These are phyloP conservation scores for Xylaria intraflava DNA, from an alignment of 495 filamentous ascomycete genomes.

Conservation along the genomic window DNA sequence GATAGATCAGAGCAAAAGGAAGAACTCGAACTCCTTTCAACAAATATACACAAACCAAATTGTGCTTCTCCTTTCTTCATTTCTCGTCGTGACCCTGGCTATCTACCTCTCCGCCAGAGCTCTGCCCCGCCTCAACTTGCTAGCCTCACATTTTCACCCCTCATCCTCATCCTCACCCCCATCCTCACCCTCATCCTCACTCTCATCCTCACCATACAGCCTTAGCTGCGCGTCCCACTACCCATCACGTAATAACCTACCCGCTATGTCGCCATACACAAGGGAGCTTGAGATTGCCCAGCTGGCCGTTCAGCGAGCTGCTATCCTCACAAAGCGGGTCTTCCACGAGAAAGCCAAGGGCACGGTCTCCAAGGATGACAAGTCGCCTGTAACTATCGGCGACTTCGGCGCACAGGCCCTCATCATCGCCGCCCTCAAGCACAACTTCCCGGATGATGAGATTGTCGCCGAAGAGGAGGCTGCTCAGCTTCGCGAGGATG, in stretches of 20 bases:
- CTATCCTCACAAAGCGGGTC: conserved; percentile 83
- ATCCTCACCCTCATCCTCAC: not conserved
- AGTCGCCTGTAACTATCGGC: conserved; percentile 93
- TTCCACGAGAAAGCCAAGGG: conserved; percentile 90
- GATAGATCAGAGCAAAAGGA: not conserved
- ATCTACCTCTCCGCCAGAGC: conserved; percentile 19
- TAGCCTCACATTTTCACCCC: conserved; percentile 21
- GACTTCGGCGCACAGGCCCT: conserved; percentile 97
- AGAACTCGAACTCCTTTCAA: not conserved
- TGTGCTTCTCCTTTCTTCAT: not conserved
- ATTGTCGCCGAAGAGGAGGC: conserved; percentile 96
- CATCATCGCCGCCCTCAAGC: conserved; percentile 81
- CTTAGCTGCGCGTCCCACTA: not conserved
- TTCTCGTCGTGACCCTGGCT: conserved; percentile 26
- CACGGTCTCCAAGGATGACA: conserved; percentile 87
- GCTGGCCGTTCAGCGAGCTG: conserved; percentile 85
- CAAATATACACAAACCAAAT: not conserved
- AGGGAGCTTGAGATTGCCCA: conserved; percentile 81
- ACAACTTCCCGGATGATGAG: conserved; percentile 84
- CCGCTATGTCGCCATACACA: conserved; percentile 50
- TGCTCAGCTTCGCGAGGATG: conserved; percentile 62
- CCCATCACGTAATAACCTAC: conserved; percentile 12
- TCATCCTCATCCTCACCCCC: not conserved
- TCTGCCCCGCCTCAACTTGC: conserved; percentile 24
- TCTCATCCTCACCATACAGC: conserved; percentile 12